Evolutionary conservation across 345 rosid species (phyloP), one percentile per base, ranked within the genome.

Genomic region (Populus euphratica): DNA sequence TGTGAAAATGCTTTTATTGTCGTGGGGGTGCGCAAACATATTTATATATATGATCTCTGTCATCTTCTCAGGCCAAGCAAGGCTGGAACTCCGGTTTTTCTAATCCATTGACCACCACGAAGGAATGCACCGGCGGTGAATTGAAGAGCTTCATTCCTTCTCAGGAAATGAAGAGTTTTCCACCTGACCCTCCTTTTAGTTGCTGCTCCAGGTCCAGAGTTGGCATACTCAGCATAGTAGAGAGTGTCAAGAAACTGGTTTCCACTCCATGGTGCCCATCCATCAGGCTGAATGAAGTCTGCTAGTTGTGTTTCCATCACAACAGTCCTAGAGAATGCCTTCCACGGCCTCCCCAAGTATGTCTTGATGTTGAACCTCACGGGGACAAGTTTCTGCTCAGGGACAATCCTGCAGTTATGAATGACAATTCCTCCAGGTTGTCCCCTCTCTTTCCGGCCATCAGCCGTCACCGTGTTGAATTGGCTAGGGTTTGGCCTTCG

Each of bases 311-410:
- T 27, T 82, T 94, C 93, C 83, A 91, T 88, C 3, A 92, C 29
- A 18, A 88, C 89, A 25, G 97, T 86, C 35, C 86, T 83, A 0
- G 97, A 79, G 59, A n/a, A 84, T 31, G 77, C 20, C 84, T 89
- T 92, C 98, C 97, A 92, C 0, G 98, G 97, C 69, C 98, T 78
- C 10, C 98, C 97, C 66, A 94, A 75, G 85, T 86, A 94, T 2
- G 93, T 85, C 78, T 38, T 80, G 35, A 84, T 75, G 18, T 62
- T 72, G 36, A 87, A 63, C 59, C 86, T 89, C 18, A 72, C 79
- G 0, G 90, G 79, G 33, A 67, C 77, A 25, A 91, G 90, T n/a
- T 79, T 79, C 73, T 47, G 76, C 80, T 94, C 97, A 0, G 97
- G 91, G 23, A 90, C 98, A 49, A 92, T 86, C 73, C 88, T 85